These are phyloP conservation scores for Geosmithia morbida DNA, from an alignment of 2,329 filamentous ascomycete species.

Conservation along the genomic window DNA sequence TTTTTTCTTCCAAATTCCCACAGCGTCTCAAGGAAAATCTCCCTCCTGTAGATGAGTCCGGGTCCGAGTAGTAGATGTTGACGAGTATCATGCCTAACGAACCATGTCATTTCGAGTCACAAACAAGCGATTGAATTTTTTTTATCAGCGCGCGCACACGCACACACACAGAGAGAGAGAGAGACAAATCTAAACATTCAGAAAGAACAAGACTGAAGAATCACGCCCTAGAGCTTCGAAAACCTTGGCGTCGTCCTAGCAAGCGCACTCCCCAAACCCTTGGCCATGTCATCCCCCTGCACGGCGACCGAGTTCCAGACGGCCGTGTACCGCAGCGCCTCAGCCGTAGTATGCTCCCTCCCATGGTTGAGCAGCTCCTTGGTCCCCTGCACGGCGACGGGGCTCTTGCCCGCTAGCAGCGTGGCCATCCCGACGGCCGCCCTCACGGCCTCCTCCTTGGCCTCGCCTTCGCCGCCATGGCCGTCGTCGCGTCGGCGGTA, in stretches of 20 bases:
- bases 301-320: conserved; percentile 79
- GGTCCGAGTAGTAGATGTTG: conserved; percentile 24
- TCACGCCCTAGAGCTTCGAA: conserved; percentile 55
- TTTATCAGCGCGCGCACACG: no score
- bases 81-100: conserved; percentile 2
- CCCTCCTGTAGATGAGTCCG: conserved; percentile 34
- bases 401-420: conserved; percentile 65
- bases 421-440: conserved; percentile 49
- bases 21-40: conserved; percentile 37
- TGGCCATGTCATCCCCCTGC: conserved; percentile 64
- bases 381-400: conserved; percentile 74
- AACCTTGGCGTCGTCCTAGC: conserved; percentile 71
- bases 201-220: no score
- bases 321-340: conserved; percentile 70
- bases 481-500: no score
- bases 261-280: conserved; percentile 61
- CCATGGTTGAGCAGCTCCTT: conserved; percentile 78
- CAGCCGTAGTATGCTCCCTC: conserved; percentile 61
- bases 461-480: conserved; percentile 21
- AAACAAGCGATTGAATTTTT: no score
- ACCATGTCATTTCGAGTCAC: conserved; percentile 1
- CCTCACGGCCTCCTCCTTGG: conserved; percentile 47
- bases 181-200: no score
- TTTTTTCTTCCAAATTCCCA: neutral
- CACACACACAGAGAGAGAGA: no score